Conservation (phyloP, 2,329 filamentous ascomycete species). For the Lachnellula arida region DNA sequence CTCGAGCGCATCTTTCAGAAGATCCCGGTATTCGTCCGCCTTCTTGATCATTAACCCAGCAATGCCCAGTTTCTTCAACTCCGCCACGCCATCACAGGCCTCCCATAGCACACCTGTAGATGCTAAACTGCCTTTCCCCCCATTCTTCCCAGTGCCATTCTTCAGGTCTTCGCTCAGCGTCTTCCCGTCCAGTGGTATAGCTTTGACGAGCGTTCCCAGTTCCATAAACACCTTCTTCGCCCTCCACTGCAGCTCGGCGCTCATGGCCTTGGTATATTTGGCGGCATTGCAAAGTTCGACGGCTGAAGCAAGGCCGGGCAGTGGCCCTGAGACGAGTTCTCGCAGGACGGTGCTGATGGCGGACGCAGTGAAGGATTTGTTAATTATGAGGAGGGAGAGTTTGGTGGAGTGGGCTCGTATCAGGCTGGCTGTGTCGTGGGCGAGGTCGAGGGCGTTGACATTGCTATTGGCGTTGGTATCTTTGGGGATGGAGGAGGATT, state of each 20-base stretch:
- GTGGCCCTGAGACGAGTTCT: slow-evolving; percentile 66
- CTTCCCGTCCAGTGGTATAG: slow-evolving; percentile 56
- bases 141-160: slow-evolving; percentile 34
- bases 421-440: slow-evolving; percentile 66
- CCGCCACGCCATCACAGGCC: slow-evolving; percentile 68
- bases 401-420: slow-evolving; percentile 83
- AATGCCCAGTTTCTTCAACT: slow-evolving; percentile 62
- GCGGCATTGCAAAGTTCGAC: slow-evolving; percentile 59
- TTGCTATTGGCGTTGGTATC: slow-evolving; percentile 5
- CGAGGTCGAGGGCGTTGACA: slow-evolving; percentile 59
- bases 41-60: slow-evolving; percentile 65
- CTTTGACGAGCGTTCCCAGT: slow-evolving; percentile 53
- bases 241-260: slow-evolving; percentile 57
- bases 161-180: slow-evolving; percentile 44
- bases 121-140: slow-evolving; percentile 50
- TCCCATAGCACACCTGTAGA: slow-evolving; percentile 79
- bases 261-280: slow-evolving; percentile 59
- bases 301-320: slow-evolving; percentile 69
- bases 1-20: slow-evolving; percentile 75
- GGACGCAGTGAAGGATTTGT: slow-evolving; percentile 77
- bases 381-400: slow-evolving; percentile 79
- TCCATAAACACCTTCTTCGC: slow-evolving; percentile 59
- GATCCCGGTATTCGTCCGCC: slow-evolving; percentile 68
- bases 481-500: slow-evolving; percentile 13
- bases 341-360: slow-evolving; percentile 67